phyloP scores from a whole-genome alignment of 2,329 filamentous ascomycete genomes.

The Arachnomyces sp. region DNA sequence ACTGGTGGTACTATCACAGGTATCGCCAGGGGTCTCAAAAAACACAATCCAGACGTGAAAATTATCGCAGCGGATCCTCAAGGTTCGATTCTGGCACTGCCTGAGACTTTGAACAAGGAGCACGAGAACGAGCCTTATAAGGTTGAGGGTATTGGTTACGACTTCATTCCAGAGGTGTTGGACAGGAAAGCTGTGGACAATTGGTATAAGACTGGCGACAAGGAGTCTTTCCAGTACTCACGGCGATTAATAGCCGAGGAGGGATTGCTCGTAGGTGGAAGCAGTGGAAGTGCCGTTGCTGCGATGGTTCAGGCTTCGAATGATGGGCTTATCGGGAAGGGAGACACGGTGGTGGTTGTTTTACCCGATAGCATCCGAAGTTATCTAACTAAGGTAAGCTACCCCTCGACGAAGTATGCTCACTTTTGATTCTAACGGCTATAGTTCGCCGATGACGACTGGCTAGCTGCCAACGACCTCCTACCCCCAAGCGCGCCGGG shows the following conservation, averaged over 20 bases:
- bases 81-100: conserved; percentile 82
- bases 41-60: conserved; percentile 78
- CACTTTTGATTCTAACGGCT: neutral
- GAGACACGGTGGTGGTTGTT: conserved; percentile 82
- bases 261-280: conserved; percentile 85
- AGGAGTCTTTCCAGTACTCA: conserved; percentile 84
- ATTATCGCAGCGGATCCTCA: conserved; percentile 87
- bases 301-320: conserved; percentile 69
- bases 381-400: conserved; percentile 73
- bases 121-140: conserved; percentile 82
- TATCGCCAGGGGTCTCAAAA: conserved; percentile 72
- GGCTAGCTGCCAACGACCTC: conserved; percentile 93
- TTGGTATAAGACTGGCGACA: conserved; percentile 98
- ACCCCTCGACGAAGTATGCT: neutral
- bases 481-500: conserved; percentile 45
- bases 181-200: conserved; percentile 71
- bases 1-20: conserved; percentile 95
- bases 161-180: conserved; percentile 93
- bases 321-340: conserved; percentile 68
- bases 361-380: conserved; percentile 94
- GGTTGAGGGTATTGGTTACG: conserved; percentile 97
- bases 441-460: conserved; percentile 92
- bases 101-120: conserved; percentile 68
- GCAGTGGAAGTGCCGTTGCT: conserved; percentile 83
- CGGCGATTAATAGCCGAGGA: conserved; percentile 87